Base-by-base conservation (phyloP, 805 yeast genomes). In the Myxozyma sirexii region DNA sequence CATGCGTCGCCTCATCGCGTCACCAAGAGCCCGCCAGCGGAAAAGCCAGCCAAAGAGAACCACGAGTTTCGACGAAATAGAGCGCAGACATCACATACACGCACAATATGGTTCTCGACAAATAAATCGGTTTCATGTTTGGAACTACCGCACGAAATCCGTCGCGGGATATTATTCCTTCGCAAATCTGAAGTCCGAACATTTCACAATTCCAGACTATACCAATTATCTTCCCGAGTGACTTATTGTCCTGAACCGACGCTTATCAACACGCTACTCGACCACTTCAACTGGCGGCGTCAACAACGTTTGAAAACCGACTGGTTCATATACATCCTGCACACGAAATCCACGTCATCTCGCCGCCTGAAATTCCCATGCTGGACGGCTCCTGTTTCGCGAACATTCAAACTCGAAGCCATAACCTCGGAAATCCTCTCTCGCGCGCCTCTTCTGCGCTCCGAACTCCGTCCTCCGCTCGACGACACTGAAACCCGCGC, bases 231-330 rank as follows among this genome's bases (percentile, higher is more conserved):
- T 19, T 37, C 59, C 12, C 59, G 54, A n/a, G 29, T 31, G 6
- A 46, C 53, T 19, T 24, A 19, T 35, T 33, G 27, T 33, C 51
- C 21, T 27, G 21, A 31, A 3, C 39, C 31, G 17, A 13, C 26
- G 1, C 38, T n/a, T 12, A 42, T 29, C 33, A 10, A 29, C 10
- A 6, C 33, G 10, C 35, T 59, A 3, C 13, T 45, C 27, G 55
- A 59, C 27, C 31, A 51, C 35, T 48, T 59, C 19, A 56, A 37
- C 15, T 59, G 63, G 63, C 24, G 57, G 5, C 42, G 47, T 4
- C 57, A 50, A 42, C 63, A 59, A 51, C 39, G 63, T 13, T n/a
- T 55, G 21, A 59, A 59, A 45, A 39, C 51, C 23, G 57, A 53
- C 43, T 55, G 50, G 50, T 55, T 59, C 27, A 35, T 59, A 21